Percentiles rank a stretch among this genome's conserved stretches.
These are phyloP conservation scores for Ceriops decandra DNA, from an alignment of 345 rosid species.

Conservation along the genomic window DNA sequence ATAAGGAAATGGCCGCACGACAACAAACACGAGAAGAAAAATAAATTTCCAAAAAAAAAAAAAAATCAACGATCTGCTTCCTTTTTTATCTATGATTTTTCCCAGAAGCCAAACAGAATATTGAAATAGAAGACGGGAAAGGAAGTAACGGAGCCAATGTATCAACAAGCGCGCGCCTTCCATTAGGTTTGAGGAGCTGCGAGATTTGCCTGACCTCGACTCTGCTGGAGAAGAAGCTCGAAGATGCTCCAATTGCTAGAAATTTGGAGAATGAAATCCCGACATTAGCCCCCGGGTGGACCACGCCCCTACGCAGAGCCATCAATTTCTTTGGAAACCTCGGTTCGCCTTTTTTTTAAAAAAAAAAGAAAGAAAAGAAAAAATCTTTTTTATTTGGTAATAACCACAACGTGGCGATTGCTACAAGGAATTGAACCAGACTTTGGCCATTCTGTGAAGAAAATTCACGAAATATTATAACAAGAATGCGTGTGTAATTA, in stretches of 20 bases:
- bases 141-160: constrained; percentile 73
- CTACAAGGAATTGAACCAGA: too few relatives aligned
- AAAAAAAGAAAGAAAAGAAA: too few relatives aligned
- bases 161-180: constrained; percentile 80
- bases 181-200: constrained; percentile 54
- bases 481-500: too few relatives aligned
- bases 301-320: constrained; percentile 45
- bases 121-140: not conserved
- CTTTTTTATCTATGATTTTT: too few relatives aligned
- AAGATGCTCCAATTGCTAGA: constrained; percentile 19
- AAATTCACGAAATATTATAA: too few relatives aligned
- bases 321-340: constrained; percentile 22
- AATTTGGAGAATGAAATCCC: constrained; percentile 24
- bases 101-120: not conserved
- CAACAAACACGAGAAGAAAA: not conserved
- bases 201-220: constrained; percentile 42
- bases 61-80: not conserved
- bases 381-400: not conserved
- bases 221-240: constrained; percentile 13
- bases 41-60: not conserved
- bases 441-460: too few relatives aligned
- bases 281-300: constrained; percentile 38
- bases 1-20: too few relatives aligned
- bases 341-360: not conserved
- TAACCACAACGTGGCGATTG: too few relatives aligned